Evolutionary conservation across 2,329 filamentous ascomycete genomes (phyloP).

Genomic region (Lasiodiplodia sp.): DNA sequence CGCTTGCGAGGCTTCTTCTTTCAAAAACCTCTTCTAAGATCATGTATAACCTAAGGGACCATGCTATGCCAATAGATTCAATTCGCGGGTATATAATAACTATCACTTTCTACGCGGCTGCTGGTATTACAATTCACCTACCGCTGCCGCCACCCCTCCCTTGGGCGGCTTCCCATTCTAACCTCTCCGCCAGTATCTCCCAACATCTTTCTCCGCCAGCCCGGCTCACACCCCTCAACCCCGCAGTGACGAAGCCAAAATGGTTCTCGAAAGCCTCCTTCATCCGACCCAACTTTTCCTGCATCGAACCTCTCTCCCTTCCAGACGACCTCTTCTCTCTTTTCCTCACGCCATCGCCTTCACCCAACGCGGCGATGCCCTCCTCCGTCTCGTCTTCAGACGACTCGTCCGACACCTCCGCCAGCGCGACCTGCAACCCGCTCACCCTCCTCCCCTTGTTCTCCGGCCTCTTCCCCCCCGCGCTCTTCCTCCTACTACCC

Average conservation of each 20-base stretch:
- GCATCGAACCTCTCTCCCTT: conserved; percentile 50
- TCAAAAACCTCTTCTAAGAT: too few relatives aligned
- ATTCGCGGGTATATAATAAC: not conserved
- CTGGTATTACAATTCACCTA: not conserved
- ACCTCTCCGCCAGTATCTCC: conserved; percentile 82
- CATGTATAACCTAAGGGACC: not conserved
- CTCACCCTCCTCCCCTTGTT: not conserved
- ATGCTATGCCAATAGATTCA: not conserved
- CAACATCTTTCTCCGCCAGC: conserved; percentile 75
- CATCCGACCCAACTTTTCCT: conserved; percentile 63
- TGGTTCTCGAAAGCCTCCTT: conserved; percentile 69
- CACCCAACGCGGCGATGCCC: conserved; percentile 39
- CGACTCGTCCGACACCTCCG: conserved; percentile 14
- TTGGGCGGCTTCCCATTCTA: conserved; percentile 61
- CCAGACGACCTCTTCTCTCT: not conserved
- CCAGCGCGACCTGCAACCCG: conserved; percentile 29
- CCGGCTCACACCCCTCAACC: conserved; percentile 76
- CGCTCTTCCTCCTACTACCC: conserved; percentile 27
- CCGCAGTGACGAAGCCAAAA: conserved; percentile 74
- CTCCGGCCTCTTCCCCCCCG: conserved; percentile 31
- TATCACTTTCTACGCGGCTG: not conserved
- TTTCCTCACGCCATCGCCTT: conserved; percentile 28
- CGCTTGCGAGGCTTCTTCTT: not conserved
- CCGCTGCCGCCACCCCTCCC: not conserved
- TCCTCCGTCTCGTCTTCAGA: conserved; percentile 43